A percentile compares a stretch with the other conserved stretches of the same genome.
phyloP scores from a whole-genome alignment of 805 yeast genomes.

The Zygoascus bituminiphila region DNA sequence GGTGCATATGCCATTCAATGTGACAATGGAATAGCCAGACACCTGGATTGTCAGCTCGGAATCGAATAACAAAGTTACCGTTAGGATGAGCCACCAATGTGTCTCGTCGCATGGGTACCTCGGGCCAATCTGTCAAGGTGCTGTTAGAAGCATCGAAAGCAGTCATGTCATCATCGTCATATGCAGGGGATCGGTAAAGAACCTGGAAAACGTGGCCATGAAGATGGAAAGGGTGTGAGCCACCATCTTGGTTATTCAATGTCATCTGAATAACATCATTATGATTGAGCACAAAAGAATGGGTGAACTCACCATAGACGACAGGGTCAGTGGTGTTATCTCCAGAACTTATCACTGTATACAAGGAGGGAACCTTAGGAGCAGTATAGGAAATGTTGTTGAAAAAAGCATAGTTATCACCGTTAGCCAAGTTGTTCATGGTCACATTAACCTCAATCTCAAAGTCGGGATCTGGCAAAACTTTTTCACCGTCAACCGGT shows the following conservation, averaged over 20 bases:
- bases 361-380: constrained; percentile 81
- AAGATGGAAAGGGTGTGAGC: constrained; percentile 95
- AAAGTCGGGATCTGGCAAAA: constrained; percentile 57
- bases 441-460: constrained; percentile 60
- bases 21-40: constrained; percentile 99
- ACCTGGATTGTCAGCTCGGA: constrained; percentile 93
- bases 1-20: constrained; percentile 95
- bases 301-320: constrained; percentile 79
- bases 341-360: constrained; percentile 66
- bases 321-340: constrained; percentile 41
- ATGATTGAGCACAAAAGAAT: constrained; percentile 61
- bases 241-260: constrained; percentile 79
- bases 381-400: constrained; percentile 69
- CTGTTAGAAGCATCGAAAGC: constrained; percentile 46
- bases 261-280: constrained; percentile 70
- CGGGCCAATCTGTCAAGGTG: constrained; percentile 41
- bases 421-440: constrained; percentile 80
- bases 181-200: constrained; percentile 59
- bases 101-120: constrained; percentile 79
- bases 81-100: constrained; percentile 70
- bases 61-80: constrained; percentile 78
- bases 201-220: constrained; percentile 92
- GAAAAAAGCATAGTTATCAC: constrained; percentile 94
- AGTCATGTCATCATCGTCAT: constrained; percentile 43
- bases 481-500: constrained; percentile 51